Evolutionary conservation across 805 yeast genomes (phyloP).

Genomic region (Grigorovia yakushimaensis): DNA sequence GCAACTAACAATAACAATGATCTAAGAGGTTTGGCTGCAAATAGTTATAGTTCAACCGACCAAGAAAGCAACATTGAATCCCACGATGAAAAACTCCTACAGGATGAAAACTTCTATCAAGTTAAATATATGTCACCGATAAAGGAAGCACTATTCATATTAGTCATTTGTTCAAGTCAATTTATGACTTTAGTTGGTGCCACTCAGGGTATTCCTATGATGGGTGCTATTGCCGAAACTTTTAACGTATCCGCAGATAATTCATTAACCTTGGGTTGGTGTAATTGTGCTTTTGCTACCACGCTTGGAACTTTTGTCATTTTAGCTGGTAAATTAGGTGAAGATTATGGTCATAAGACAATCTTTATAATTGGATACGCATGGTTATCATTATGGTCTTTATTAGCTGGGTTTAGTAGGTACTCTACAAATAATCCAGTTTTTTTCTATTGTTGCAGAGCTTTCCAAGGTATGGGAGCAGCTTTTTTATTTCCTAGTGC

Average conservation of each 20-base stretch:
- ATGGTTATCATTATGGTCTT: conserved; percentile 50
- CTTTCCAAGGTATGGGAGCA: conserved; percentile 56
- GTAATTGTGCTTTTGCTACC: conserved; percentile 9
- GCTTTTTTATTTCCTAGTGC: conserved; percentile 51
- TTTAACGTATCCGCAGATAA: conserved; percentile 4
- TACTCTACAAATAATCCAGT: conserved; percentile 12
- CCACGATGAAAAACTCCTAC: background rate
- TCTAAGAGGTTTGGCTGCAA: no score
- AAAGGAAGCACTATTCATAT: conserved; percentile 6
- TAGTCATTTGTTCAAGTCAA: conserved; percentile 6
- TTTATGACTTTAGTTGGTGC: conserved; percentile 8
- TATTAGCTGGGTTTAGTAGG: conserved; percentile 46
- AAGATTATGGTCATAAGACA: conserved; percentile 50
- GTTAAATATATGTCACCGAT: background rate
- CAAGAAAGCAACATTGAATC: background rate
- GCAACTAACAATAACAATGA: no score
- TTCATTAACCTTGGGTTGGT: conserved; percentile 8
- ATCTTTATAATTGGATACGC: conserved; percentile 45
- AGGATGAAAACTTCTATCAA: background rate
- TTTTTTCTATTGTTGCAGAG: conserved; percentile 34
- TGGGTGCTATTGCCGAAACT: conserved; percentile 3
- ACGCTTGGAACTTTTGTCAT: conserved; percentile 53
- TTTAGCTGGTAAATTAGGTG: conserved; percentile 62
- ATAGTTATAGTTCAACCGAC: background rate
- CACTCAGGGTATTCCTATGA: conserved; percentile 7